These are phyloP conservation scores for Microcyclospora pomicola DNA, from an alignment of 2,329 filamentous ascomycete species.

Conservation along the genomic window DNA sequence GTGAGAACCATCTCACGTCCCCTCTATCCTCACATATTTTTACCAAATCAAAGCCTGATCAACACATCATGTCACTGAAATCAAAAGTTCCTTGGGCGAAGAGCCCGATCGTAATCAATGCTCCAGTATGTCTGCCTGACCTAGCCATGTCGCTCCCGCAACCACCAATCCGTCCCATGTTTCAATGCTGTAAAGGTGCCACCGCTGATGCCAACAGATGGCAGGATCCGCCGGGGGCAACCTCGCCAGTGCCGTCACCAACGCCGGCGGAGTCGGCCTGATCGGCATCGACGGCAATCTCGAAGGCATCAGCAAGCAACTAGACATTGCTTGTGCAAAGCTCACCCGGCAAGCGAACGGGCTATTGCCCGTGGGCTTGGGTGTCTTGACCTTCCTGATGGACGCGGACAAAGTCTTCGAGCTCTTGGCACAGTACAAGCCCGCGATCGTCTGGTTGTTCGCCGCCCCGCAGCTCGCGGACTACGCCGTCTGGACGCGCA, in stretches of 20 bases:
- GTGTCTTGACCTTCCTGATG: slow-evolving; percentile 51
- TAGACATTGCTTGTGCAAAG: slow-evolving; percentile 13
- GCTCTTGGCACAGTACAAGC: slow-evolving; percentile 30
- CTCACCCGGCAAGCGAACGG: slow-evolving; percentile 28
- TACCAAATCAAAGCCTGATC: too few species aligned
- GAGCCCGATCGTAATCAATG: slow-evolving; percentile 6
- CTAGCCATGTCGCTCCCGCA: not conserved
- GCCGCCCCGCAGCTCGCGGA: slow-evolving; percentile 37
- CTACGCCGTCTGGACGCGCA: slow-evolving; percentile 24
- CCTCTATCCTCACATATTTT: too few species aligned
- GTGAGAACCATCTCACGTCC: too few species aligned
- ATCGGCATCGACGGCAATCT: slow-evolving; percentile 31
- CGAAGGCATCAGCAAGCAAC: slow-evolving; percentile 18
- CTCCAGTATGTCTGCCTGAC: slow-evolving; percentile 2
- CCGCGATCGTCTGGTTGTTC: slow-evolving; percentile 54
- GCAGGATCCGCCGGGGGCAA: slow-evolving; percentile 2
- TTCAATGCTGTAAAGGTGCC: too few species aligned
- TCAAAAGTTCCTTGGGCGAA: slow-evolving; percentile 3
- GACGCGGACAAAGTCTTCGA: slow-evolving; percentile 32
- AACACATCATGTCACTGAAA: too few species aligned
- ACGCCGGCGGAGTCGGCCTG: slow-evolving; percentile 36
- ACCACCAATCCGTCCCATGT: not conserved
- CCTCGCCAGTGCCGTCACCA: slow-evolving; percentile 47
- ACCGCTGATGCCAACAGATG: slow-evolving; percentile 2
- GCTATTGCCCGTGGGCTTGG: slow-evolving; percentile 42